These are phyloP conservation scores for Anethum foeniculum DNA, from an alignment of 140 eudicot genomes.

Conservation along the genomic window DNA sequence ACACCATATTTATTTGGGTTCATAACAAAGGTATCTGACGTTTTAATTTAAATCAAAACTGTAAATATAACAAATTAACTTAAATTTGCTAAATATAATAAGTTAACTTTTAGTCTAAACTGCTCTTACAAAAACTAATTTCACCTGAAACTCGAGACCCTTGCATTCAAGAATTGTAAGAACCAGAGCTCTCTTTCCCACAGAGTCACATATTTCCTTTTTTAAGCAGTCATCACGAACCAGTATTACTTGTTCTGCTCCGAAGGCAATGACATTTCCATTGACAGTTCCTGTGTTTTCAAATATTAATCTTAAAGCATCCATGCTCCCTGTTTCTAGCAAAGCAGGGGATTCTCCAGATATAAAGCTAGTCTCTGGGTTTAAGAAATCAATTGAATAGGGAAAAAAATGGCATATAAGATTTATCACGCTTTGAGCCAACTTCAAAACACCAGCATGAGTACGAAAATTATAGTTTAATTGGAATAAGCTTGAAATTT, in stretches of 20 bases:
- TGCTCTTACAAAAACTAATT: neutral
- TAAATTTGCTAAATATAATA: neutral
- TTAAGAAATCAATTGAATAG: constrained; percentile 45
- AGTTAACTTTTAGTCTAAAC: neutral
- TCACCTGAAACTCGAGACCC: constrained; percentile 80
- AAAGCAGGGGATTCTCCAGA: constrained; percentile 70
- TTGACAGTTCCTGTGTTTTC: constrained; percentile 31
- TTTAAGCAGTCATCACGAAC: constrained; percentile 59
- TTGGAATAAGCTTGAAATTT: constrained; percentile 32
- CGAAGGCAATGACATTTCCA: constrained; percentile 46
- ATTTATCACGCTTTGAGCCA: constrained; percentile 66
- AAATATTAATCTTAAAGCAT: constrained; percentile 50
- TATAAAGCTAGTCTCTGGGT: constrained; percentile 63
- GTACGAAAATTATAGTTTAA: constrained; percentile 59
- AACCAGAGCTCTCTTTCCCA: constrained; percentile 63
- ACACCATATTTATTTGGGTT: neutral
- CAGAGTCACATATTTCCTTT: constrained; percentile 32
- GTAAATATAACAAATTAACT: neutral
- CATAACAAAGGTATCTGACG: neutral
- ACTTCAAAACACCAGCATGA: constrained; percentile 66
- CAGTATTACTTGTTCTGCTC: constrained; percentile 77
- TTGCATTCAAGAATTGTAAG: constrained; percentile 79
- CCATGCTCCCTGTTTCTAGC: constrained; percentile 45
- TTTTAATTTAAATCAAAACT: neutral
- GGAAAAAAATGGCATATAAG: constrained; percentile 50